Conservation (phyloP, 78 protist genomes). For the Kipferlia bialata region DNA sequence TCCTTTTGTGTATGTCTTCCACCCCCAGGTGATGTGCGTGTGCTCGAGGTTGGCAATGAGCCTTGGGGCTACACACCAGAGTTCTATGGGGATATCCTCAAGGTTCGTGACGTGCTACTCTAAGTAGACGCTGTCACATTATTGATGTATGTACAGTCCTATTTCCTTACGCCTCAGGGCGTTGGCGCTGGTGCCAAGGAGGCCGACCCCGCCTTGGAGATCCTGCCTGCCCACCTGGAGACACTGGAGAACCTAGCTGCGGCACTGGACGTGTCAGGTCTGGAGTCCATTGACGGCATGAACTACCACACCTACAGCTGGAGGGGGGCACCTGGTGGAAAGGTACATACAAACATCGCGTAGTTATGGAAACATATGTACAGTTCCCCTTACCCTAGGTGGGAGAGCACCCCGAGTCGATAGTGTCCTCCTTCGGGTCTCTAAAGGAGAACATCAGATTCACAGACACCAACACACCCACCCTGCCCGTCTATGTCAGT, state of each 20-base stretch:
- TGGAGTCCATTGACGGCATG: neutral
- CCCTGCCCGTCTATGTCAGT: neutral
- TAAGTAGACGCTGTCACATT: neutral
- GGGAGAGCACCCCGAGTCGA: neutral
- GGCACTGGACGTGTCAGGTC: neutral
- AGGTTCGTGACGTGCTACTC: neutral
- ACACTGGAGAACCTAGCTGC: neutral
- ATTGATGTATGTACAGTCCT: neutral
- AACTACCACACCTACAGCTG: neutral
- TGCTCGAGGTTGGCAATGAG: conserved; percentile 1
- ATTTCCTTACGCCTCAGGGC: neutral
- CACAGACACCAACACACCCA: neutral
- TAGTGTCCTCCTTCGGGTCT: neutral
- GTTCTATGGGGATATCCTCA: neutral
- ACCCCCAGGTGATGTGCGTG: neutral
- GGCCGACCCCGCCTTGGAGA: neutral
- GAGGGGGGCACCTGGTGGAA: too few species aligned
- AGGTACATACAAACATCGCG: too few species aligned
- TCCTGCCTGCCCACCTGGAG: neutral
- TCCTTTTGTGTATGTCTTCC: too few species aligned
- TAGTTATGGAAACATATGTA: too few species aligned
- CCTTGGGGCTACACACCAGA: neutral
- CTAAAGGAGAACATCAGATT: neutral
- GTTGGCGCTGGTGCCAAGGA: neutral
- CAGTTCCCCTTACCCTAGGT: too few species aligned